Conservation (phyloP, 2,329 filamentous ascomycete genomes). For the Mycocentrospora acerina region DNA sequence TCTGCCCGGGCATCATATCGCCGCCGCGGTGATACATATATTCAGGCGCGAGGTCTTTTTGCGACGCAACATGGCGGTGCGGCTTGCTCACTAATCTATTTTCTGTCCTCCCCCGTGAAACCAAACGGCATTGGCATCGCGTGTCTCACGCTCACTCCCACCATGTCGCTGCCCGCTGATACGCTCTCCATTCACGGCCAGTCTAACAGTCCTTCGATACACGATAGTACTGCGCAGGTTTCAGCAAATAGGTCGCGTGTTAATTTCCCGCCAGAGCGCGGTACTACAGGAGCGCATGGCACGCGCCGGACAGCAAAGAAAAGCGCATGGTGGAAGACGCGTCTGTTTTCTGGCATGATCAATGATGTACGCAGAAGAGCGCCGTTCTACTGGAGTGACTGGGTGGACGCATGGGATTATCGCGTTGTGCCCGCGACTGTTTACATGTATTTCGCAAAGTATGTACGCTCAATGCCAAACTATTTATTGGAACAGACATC, state of each 20-base stretch:
- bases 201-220: constrained; percentile 20
- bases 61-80: too few relatives aligned
- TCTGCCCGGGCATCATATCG: too few relatives aligned
- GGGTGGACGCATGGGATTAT: constrained; percentile 87
- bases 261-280: constrained; percentile 2
- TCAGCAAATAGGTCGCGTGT: constrained; percentile 19
- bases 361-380: constrained; percentile 73
- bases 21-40: too few relatives aligned
- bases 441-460: constrained; percentile 97
- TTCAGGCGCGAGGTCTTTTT: too few relatives aligned
- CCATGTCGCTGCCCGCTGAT: constrained; percentile 21
- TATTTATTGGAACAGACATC: too few relatives aligned
- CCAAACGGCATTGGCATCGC: too few relatives aligned
- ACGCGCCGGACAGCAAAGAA: constrained; percentile 19
- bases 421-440: constrained; percentile 81
- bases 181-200: constrained; percentile 19
- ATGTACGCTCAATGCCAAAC: constrained; percentile 33
- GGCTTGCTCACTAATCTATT: too few relatives aligned
- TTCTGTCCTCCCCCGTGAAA: background rate
- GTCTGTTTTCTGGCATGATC: constrained; percentile 75
- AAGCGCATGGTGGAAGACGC: constrained; percentile 69
- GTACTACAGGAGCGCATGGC: constrained; percentile 7
- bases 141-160: too few relatives aligned
- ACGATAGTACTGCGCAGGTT: constrained; percentile 16
- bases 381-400: constrained; percentile 81